Base-by-base conservation (phyloP, 495 filamentous ascomycete species). In the Penicillium parvum region DNA sequence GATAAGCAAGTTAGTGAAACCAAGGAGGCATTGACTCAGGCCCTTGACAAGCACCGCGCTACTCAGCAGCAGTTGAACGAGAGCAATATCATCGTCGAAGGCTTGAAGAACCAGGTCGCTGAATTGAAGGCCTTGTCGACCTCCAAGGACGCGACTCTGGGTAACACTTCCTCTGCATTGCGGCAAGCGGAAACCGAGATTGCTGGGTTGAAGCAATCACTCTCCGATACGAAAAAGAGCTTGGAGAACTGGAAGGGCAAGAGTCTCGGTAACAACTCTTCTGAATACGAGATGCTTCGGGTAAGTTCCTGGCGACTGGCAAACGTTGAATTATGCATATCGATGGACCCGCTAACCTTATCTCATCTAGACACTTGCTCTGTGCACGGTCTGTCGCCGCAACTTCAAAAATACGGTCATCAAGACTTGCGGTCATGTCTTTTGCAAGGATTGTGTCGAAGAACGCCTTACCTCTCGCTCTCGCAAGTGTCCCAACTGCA, bases 401-500 rank as follows among this genome's bases (percentile, higher is more conserved):
- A 86, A 90, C 40, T 92, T 95, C 74, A 96, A 96, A 67, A 86
- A 97, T 60, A 95, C 90, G 1, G 83, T 83, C 12, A 76, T 98
- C 52, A 90, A 89, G 59, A 88, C 84, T 10, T 98, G 92, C 62
- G 92, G 92, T n/a, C 92, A 98, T 65, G 81, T 95, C 15, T 95
- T 97, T 64, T 98, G 92, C 78, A 81, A 77, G 52, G 77, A 81
- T 18, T 98, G 92, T 57, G 83, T 95, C 18, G 87, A 95, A 39
- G 83, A 90, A 55, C 83, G 90, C 37, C 79, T 95, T 37, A 73
- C 76, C 7, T 92, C 90, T 45, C 86, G 92, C 23, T 90, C 87
- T 60, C 79, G 92, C 43, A 97, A 97, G 65, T 98, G 92, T 56
- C 92, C 92, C 4, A 90, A 84, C 53, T 98, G 92, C 71, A 85